A percentile compares a stretch with the other conserved stretches of the same genome.
phyloP scores from a whole-genome alignment of 805 yeast genomes.

The Teunomyces tritomae region DNA sequence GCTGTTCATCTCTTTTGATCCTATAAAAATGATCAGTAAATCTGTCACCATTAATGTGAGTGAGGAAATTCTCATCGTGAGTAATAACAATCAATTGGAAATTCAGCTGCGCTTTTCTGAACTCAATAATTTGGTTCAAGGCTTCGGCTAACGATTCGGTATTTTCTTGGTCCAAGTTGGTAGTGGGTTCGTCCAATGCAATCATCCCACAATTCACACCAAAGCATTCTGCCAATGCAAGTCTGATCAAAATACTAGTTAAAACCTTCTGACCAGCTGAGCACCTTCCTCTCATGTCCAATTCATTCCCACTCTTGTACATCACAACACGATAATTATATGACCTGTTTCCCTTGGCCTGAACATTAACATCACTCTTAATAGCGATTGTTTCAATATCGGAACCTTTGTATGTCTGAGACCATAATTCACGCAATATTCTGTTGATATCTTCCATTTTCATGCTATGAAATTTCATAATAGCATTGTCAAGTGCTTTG shows the following conservation, averaged over 20 bases:
- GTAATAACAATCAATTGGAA: conserved; percentile 95
- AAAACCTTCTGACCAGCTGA: conserved; percentile 97
- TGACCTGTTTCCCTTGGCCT: conserved; percentile 54
- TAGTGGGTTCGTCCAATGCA: conserved; percentile 97
- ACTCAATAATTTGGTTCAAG: conserved; percentile 67
- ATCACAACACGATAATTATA: conserved; percentile 93
- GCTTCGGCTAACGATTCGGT: conserved; percentile 84
- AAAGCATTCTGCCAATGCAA: conserved; percentile 93
- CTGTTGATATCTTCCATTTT: conserved; percentile 93
- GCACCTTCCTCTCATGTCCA: conserved; percentile 98
- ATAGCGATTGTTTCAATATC: conserved; percentile 91
- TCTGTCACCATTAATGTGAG: conserved; percentile 78
- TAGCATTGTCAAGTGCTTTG: conserved; percentile 86
- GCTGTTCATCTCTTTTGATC: conserved; percentile 75
- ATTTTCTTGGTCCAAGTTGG: conserved; percentile 87
- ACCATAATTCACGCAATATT: conserved; percentile 90
- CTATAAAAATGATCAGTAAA: conserved; percentile 87
- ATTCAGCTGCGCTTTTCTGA: conserved; percentile 74
- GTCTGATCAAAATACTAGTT: conserved; percentile 85
- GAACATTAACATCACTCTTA: conserved; percentile 67
- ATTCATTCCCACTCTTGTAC: conserved; percentile 86
- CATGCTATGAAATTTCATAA: conserved; percentile 85
- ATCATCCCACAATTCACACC: conserved; percentile 94
- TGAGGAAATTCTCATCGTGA: conserved; percentile 89
- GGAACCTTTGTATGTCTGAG: conserved; percentile 88